These are phyloP conservation scores for Candida sanyaensis DNA, from an alignment of 1,139 yeast genomes.

Conservation along the genomic window DNA sequence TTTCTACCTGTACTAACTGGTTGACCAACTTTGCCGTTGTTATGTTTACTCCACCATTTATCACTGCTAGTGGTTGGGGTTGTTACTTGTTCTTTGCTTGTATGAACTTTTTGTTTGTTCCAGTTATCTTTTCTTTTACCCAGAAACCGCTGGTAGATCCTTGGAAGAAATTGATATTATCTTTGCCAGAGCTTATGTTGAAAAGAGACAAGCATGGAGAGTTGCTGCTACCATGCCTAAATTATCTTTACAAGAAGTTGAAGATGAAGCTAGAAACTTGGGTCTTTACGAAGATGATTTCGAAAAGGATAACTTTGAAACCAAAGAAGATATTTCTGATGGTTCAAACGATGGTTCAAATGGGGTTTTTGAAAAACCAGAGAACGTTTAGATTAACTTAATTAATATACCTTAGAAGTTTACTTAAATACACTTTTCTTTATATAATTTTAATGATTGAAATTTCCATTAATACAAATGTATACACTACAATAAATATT, in stretches of 20 bases:
- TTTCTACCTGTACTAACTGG: constrained; percentile 52
- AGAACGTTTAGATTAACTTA: not conserved
- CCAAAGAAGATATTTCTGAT: constrained; percentile 27
- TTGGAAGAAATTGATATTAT: constrained; percentile 51
- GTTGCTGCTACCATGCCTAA: constrained; percentile 55
- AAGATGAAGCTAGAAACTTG: constrained; percentile 47
- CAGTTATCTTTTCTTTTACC: constrained; percentile 48
- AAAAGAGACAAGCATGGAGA: constrained; percentile 48
- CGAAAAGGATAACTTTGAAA: constrained; percentile 36
- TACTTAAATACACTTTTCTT: not conserved
- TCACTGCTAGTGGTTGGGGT: constrained; percentile 41
- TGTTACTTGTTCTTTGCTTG: constrained; percentile 46
- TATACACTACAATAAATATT: too few species aligned
- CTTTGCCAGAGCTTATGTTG: constrained; percentile 47
- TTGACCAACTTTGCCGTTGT: constrained; percentile 48
- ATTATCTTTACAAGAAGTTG: constrained; percentile 45
- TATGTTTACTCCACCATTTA: constrained; percentile 50
- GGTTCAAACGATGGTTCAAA: constrained; percentile 11
- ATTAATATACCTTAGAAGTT: not conserved
- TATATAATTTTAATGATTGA: too few species aligned
- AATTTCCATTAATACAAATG: too few species aligned
- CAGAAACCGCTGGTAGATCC: constrained; percentile 50
- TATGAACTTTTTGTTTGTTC: constrained; percentile 40
- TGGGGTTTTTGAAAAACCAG: constrained; percentile 14
- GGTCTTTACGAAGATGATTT: constrained; percentile 49